Evolutionary conservation across 2,329 filamentous ascomycete species (phyloP).

Genomic region (Onygenales sp.): DNA sequence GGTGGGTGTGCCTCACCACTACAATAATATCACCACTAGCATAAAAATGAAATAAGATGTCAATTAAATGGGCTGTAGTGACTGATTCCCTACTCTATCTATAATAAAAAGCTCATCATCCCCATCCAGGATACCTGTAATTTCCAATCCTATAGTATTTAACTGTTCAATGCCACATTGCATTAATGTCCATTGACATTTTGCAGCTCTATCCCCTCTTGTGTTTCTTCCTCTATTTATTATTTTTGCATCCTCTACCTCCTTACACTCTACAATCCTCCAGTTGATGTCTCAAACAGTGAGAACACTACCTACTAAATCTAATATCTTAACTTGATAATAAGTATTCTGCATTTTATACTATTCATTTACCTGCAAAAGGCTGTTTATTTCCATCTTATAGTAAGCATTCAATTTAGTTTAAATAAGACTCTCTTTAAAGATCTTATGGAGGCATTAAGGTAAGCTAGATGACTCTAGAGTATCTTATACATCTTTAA

Average conservation of each 20-base stretch:
- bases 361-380: not conserved
- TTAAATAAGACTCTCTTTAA: not conserved
- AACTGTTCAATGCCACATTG: no score
- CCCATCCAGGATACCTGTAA: no score
- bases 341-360: not conserved
- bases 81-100: no score
- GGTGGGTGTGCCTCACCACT: not conserved
- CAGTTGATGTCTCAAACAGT: not conserved
- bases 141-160: no score
- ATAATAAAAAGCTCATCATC: no score
- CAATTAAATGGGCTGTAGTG: no score
- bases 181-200: no score
- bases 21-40: not conserved
- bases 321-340: not conserved
- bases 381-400: not conserved
- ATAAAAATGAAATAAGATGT: not conserved
- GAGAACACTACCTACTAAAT: not conserved
- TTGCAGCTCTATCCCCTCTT: no score
- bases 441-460: not conserved
- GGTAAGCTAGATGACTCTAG: not conserved
- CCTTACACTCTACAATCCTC: no score
- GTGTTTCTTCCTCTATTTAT: fast-evolving
- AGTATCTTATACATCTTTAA: not conserved
- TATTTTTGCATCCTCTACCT: no score
- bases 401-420: not conserved